A percentile compares a stretch with the other conserved stretches of the same genome.
phyloP scores from a whole-genome alignment of 345 rosid species.

The Arabidopsis thaliana region TAIR10.1 NC_003070.9:12510501-12511000 shows the following conservation, averaged over 20 bases:
- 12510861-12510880: background rate
- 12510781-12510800: background rate
- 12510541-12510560: constrained; percentile 65
- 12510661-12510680: constrained; percentile 21
- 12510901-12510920: constrained; percentile 34
- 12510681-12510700: constrained; percentile 71
- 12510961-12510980: constrained; percentile 64
- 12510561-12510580: constrained; percentile 55
- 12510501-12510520: constrained; percentile 44
- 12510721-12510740: constrained; percentile 55
- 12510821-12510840: background rate
- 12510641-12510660: background rate
- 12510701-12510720: constrained; percentile 55
- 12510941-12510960: constrained; percentile 57
- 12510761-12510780: background rate
- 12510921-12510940: constrained; percentile 53
- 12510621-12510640: constrained; percentile 17
- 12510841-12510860: background rate
- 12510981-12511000: background rate
- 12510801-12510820: background rate
- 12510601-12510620: constrained; percentile 46
- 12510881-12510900: constrained; percentile 8
- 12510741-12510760: background rate
- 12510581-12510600: constrained; percentile 54
- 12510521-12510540: constrained; percentile 61